Percentiles rank a stretch among this genome's conserved stretches.
These are phyloP conservation scores for Allium cepa DNA, from an alignment of 106 monocot genomes.

Conservation along the genomic window DNA sequence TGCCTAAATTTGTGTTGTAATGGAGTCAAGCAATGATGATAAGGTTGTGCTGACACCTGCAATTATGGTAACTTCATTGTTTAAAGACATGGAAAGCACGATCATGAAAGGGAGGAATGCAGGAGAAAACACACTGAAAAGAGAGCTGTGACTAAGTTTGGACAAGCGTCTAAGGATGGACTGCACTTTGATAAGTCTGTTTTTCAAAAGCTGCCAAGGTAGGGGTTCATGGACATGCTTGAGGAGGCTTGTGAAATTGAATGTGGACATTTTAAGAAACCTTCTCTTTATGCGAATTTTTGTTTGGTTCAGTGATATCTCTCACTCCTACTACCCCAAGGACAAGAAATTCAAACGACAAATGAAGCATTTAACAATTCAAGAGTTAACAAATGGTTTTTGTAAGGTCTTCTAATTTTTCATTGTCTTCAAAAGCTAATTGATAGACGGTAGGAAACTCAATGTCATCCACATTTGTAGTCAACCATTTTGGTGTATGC, in stretches of 20 bases:
- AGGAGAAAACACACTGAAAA: slow-evolving; percentile 87
- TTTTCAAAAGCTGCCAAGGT: slow-evolving; percentile 29
- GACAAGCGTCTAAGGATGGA: slow-evolving; percentile 41
- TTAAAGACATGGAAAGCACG: slow-evolving; percentile 33
- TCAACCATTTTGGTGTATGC: too few relatives aligned
- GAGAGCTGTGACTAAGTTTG: slow-evolving; percentile 80
- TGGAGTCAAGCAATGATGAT: slow-evolving; percentile 46
- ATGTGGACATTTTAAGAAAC: slow-evolving; percentile 2
- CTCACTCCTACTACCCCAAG: too few relatives aligned
- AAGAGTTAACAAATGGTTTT: too few relatives aligned
- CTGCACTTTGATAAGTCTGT: slow-evolving; percentile 34
- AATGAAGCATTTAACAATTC: too few relatives aligned
- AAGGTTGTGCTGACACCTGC: slow-evolving; percentile 25
- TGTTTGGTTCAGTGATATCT: too few relatives aligned
- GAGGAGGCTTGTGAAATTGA: slow-evolving; percentile 46
- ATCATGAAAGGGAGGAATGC: slow-evolving; percentile 23
- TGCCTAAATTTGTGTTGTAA: slow-evolving; percentile 54
- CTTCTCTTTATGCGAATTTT: too few relatives aligned
- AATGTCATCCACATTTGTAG: too few relatives aligned
- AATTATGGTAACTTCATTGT: slow-evolving; percentile 35
- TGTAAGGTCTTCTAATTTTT: too few relatives aligned
- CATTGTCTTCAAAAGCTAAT: too few relatives aligned
- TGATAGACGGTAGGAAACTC: too few relatives aligned
- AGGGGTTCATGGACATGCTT: slow-evolving; percentile 84
- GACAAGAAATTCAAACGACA: too few relatives aligned